Base-by-base conservation (phyloP, 1,284 basidiomycete genomes). In the Tilletia caries region DNA sequence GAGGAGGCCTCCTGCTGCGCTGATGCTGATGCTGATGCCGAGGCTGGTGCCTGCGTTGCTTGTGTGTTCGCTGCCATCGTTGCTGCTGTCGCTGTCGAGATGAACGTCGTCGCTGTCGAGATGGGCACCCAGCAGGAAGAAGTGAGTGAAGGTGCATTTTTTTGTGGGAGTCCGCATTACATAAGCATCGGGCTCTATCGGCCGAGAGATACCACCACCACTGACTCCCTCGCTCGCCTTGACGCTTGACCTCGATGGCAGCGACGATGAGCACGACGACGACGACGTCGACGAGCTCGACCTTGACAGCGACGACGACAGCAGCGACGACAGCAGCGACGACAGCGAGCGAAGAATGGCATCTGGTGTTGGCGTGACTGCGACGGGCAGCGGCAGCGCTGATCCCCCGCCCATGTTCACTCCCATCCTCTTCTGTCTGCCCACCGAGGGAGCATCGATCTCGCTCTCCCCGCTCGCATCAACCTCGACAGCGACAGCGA, bases 351-450 rank as follows among this genome's bases (percentile, higher is more conserved):
- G 58, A 20, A 34, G 33, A 23, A 20, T 29, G 29, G 32, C 29
- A 37, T 27, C 58, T 12, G 58, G 13, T 20, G 58, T 8, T 34
- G 32, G 32, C 29, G 18, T 29, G 34, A 29, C 5, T 13, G 58
- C 32, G 18, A 15, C 32, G 18, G 27, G 29, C 29, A 62, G 32
- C 58, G 37, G 10, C 8, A 15, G 37, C 1, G 37, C 58, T 18
- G 27, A 10, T 13, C 18, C 33, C 3, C 58, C 58, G 34, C 58
- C 58, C 10, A 20, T 37, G 27, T 67, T 72, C 62, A 50, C 52
- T 67, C 79, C 81, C 66, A 75, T 82, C 71, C 76, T 82, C 66
- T 79, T 80, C 65, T 79, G 79, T 70, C 80, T 78, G 58, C 77
- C 75, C 8, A 79, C 76, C 12, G 73, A 72, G 70, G 79, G 77